phyloP scores from a whole-genome alignment of 192 early-diverging fungal species.

The Podila clonocystis region DNA sequence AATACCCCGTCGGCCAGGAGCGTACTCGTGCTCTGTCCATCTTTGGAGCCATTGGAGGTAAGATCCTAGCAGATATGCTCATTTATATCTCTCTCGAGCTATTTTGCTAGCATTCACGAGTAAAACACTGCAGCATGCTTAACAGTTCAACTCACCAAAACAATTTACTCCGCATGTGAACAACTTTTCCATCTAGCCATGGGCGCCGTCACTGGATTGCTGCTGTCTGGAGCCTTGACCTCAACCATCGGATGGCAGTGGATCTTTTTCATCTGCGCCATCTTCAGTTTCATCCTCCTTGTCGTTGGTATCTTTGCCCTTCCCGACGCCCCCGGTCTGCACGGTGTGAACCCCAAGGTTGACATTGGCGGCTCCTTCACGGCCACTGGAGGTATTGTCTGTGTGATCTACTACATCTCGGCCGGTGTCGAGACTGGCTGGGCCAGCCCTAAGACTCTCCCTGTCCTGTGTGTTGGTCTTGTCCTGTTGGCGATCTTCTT shows the following conservation, averaged over 20 bases:
- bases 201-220: constrained; percentile 46
- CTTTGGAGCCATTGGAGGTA: constrained; percentile 53
- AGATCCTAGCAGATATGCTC: background rate
- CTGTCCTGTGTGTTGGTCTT: constrained; percentile 40
- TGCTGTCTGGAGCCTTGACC: constrained; percentile 48
- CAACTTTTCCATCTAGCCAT: constrained; percentile 16
- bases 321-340: constrained; percentile 29
- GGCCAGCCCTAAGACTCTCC: constrained; percentile 36
- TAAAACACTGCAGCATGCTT: no score
- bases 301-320: constrained; percentile 44
- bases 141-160: no score
- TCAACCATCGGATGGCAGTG: constrained; percentile 55
- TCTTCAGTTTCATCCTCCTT: constrained; percentile 39
- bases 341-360: constrained; percentile 38
- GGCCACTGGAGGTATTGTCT: constrained; percentile 46
- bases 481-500: constrained; percentile 49
- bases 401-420: constrained; percentile 51
- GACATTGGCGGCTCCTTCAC: constrained; percentile 49
- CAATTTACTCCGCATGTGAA: no score
- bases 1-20: constrained; percentile 30
- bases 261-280: constrained; percentile 53
- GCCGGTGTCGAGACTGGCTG: constrained; percentile 49
- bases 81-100: background rate
- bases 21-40: constrained; percentile 42
- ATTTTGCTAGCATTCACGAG: background rate